Conservation (phyloP, 352 stramenopile species). For the Phytopythium vexans region DNA sequence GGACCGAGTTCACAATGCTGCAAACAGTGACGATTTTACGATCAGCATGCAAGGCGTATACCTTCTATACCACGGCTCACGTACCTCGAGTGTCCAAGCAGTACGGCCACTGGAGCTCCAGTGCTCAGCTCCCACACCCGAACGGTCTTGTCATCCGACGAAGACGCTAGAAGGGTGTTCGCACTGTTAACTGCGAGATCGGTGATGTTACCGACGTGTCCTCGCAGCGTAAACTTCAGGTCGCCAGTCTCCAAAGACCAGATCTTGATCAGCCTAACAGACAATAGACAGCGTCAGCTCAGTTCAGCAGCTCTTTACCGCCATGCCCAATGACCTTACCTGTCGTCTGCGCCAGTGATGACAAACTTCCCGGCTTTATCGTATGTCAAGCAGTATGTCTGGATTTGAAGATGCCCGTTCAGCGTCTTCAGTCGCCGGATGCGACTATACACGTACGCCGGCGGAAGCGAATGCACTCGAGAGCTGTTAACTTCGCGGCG, state of each 20-base stretch:
- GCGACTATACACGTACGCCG: conserved; percentile 70
- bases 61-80: conserved; percentile 7
- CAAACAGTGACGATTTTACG: neutral
- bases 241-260: conserved; percentile 91
- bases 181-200: conserved; percentile 85
- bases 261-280: conserved; percentile 92
- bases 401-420: conserved; percentile 92
- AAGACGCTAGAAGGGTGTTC: conserved; percentile 81
- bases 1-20: conserved; percentile 79
- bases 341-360: conserved; percentile 96
- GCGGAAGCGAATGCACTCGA: conserved; percentile 28
- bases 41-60: neutral
- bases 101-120: conserved; percentile 77
- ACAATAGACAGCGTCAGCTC: conserved; percentile 8
- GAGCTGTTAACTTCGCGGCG: conserved; percentile 47
- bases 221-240: conserved; percentile 77
- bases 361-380: conserved; percentile 95
- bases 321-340: conserved; percentile 23
- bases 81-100: conserved; percentile 83
- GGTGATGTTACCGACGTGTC: conserved; percentile 87
- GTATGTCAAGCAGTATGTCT: conserved; percentile 95
- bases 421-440: conserved; percentile 83
- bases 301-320: conserved; percentile 3
- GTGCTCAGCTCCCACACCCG: conserved; percentile 87
- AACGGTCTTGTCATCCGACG: conserved; percentile 87